These are phyloP conservation scores for Plenodomus biglobosus DNA, from an alignment of 2,329 filamentous ascomycete genomes.

Conservation along the genomic window DNA sequence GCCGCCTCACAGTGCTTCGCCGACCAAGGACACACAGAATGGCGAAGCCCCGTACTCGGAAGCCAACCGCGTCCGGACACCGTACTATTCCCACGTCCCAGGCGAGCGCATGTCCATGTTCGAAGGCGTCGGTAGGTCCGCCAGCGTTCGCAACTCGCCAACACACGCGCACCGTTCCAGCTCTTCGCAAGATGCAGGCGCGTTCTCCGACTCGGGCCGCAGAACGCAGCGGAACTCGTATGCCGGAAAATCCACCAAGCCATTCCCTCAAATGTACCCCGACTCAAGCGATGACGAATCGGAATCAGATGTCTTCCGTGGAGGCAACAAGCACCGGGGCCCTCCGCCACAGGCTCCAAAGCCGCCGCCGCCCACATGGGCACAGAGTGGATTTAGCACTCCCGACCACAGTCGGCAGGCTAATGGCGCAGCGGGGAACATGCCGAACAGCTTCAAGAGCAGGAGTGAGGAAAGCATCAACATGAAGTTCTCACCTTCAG, in stretches of 20 bases:
- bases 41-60: conserved; percentile 47
- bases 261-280: conserved; percentile 34
- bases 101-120: conserved; percentile 62
- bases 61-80: conserved; percentile 53
- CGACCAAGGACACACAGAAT: conserved; percentile 22
- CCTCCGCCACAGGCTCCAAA: conserved; percentile 21
- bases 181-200: conserved; percentile 27
- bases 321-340: conserved; percentile 15
- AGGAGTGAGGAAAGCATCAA: conserved; percentile 54
- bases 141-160: conserved; percentile 56
- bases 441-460: conserved; percentile 44
- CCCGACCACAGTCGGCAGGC: conserved; percentile 18
- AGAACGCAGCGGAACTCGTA: conserved; percentile 30
- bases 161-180: conserved; percentile 26
- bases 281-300: conserved; percentile 37
- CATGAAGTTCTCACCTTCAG: conserved; percentile 51
- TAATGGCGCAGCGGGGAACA: conserved; percentile 18
- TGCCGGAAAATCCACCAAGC: conserved; percentile 20
- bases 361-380: conserved; percentile 22
- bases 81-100: conserved; percentile 54
- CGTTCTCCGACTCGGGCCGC: conserved; percentile 37
- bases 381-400: conserved; percentile 16
- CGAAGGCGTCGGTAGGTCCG: conserved; percentile 55
- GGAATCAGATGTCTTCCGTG: conserved; percentile 24
- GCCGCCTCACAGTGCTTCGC: conserved; percentile 6